These are phyloP conservation scores for Laguncularia racemosa DNA, from an alignment of 345 rosid genomes.

Conservation along the genomic window DNA sequence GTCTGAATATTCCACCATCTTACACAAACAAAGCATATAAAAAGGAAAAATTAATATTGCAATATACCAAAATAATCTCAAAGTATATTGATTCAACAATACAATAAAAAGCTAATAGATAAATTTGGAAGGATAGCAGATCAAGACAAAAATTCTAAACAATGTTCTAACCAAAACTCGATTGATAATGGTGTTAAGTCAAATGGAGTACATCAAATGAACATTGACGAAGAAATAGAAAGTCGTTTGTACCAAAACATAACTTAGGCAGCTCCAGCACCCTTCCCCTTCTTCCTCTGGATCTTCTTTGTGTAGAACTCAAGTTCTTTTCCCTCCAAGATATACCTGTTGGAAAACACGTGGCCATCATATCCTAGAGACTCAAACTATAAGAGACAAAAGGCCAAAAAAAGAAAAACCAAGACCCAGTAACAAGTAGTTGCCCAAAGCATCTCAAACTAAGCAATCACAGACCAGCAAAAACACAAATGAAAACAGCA, in stretches of 20 bases:
- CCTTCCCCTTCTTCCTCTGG: slow-evolving; percentile 47
- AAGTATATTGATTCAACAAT: neutral
- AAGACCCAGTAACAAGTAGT: neutral
- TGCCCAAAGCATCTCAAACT: too few relatives aligned
- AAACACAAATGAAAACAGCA: too few relatives aligned
- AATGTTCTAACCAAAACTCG: neutral
- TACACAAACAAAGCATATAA: too few relatives aligned
- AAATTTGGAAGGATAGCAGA: neutral
- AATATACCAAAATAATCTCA: slow-evolving; percentile 2
- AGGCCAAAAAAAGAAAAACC: neutral
- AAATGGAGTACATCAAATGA: neutral
- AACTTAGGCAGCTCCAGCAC: slow-evolving; percentile 23
- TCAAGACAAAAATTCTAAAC: neutral
- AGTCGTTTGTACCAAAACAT: neutral
- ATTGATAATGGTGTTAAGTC: neutral
- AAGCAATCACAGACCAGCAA: too few relatives aligned
- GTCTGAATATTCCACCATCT: too few relatives aligned
- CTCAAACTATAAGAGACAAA: neutral
- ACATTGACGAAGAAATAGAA: neutral
- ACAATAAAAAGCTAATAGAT: slow-evolving; percentile 1
- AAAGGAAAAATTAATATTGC: too few relatives aligned
- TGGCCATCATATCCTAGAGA: neutral
- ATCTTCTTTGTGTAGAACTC: slow-evolving; percentile 41
- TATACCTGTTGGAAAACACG: slow-evolving; percentile 15
- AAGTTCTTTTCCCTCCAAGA: slow-evolving; percentile 40